phyloP scores from a whole-genome alignment of 768 basidiomycete genomes.

The Kwoniella botswanensis region DNA sequence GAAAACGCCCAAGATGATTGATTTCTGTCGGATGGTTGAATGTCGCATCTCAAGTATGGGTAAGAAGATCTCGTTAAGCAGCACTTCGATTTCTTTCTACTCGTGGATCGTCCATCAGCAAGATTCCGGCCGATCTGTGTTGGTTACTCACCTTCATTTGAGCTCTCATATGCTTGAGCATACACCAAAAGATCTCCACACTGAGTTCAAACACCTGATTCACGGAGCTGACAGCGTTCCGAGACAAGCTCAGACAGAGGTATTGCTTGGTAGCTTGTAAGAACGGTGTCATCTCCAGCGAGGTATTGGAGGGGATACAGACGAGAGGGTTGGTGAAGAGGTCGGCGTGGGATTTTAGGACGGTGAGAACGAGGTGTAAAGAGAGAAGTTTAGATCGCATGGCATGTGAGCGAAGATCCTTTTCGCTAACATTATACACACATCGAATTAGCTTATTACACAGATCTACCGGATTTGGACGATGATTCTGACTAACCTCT shows the following conservation, averaged over 20 bases:
- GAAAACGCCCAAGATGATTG: constrained; percentile 82
- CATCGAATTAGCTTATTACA: too few species aligned
- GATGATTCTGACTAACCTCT: constrained; percentile 69
- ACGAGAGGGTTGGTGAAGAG: constrained; percentile 85
- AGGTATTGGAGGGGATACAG: constrained; percentile 89
- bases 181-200: constrained; percentile 98
- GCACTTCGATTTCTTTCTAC: constrained; percentile 98
- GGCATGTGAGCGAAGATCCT: constrained; percentile 92
- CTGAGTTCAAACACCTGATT: constrained; percentile 97
- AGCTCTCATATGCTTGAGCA: constrained; percentile 89
- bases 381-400: constrained; percentile 97
- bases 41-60: constrained; percentile 98
- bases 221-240: constrained; percentile 94
- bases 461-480: too few species aligned
- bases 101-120: constrained; percentile 9
- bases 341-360: constrained; percentile 87
- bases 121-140: background rate
- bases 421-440: constrained; percentile 67
- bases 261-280: constrained; percentile 95
- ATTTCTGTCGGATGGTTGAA: constrained; percentile 92
- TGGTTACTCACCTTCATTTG: constrained; percentile 80
- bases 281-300: constrained; percentile 84
- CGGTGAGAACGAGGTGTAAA: constrained; percentile 87
- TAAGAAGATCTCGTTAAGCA: constrained; percentile 98
- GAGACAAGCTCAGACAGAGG: constrained; percentile 85